Conservation (phyloP, 2,329 filamentous ascomycete genomes). For the Endocalyx cinctus region DNA sequence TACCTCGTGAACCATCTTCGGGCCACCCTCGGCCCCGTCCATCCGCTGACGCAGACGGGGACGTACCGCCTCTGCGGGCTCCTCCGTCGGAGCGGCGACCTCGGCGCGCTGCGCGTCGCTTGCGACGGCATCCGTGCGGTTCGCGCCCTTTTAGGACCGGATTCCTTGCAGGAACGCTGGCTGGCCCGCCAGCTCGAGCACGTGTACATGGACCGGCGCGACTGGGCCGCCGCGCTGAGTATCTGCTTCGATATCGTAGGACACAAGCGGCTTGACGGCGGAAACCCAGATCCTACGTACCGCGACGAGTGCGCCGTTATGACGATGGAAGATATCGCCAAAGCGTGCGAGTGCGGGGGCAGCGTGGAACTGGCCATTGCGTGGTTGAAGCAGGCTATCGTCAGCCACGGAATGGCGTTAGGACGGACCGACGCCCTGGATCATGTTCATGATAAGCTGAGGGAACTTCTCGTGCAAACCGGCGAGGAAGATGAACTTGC, state of each 20-base stretch:
- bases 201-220: constrained; percentile 1
- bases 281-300: not conserved
- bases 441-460: too few relatives aligned
- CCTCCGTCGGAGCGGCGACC: not conserved
- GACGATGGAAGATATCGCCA: constrained; percentile 3
- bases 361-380: not conserved
- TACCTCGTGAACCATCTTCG: not conserved
- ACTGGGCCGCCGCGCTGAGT: not conserved
- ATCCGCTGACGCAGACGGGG: not conserved
- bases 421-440: too few relatives aligned
- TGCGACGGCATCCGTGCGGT: too few relatives aligned
- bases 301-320: constrained; percentile 1
- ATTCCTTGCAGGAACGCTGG: not conserved
- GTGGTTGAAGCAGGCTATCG: constrained; percentile 1
- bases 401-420: not conserved
- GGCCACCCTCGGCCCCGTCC: not conserved
- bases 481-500: not conserved
- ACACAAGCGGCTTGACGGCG: not conserved
- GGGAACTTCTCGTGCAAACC: not conserved
- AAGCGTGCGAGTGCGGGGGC: constrained; percentile 1
- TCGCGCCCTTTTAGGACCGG: too few relatives aligned
- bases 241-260: constrained; percentile 1
- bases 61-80: not conserved
- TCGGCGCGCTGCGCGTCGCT: not conserved
- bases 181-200: constrained; percentile 1